phyloP scores from a whole-genome alignment of 805 yeast genomes.

The Metschnikowia koreensis region DNA sequence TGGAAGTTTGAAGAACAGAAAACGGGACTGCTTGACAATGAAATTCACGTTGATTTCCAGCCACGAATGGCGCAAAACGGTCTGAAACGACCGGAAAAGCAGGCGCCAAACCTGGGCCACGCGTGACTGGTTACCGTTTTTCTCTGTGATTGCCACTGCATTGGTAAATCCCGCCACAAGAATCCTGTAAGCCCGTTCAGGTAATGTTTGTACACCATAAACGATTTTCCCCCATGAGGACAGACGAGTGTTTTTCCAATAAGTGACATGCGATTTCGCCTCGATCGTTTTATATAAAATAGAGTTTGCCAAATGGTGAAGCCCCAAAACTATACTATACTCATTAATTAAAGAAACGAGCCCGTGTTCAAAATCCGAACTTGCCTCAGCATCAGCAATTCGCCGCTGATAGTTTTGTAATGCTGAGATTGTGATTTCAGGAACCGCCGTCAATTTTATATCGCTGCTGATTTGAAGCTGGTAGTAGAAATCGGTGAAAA shows the following conservation, averaged over 20 bases:
- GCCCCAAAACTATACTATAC: conserved; percentile 24
- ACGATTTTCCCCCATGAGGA: conserved; percentile 27
- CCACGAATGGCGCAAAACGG: conserved; percentile 1
- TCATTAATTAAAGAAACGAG: conserved; percentile 22
- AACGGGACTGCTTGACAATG: conserved; percentile 13
- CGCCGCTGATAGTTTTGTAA: conserved; percentile 8
- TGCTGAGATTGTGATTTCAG: conserved; percentile 12
- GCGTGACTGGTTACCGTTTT: neutral
- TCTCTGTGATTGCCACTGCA: neutral
- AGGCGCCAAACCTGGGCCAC: neutral
- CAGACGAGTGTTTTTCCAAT: conserved; percentile 32
- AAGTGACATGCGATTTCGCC: conserved; percentile 31
- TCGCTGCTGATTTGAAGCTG: conserved; percentile 11
- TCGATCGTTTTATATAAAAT: conserved; percentile 34
- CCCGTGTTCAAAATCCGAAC: conserved; percentile 9
- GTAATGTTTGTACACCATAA: conserved; percentile 37
- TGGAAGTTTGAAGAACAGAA: conserved; percentile 19
- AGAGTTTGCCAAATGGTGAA: conserved; percentile 30
- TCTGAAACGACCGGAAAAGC: conserved; percentile 5
- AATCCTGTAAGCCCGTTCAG: conserved; percentile 19
- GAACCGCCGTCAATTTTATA: conserved; percentile 12
- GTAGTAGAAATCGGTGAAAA: conserved; percentile 20
- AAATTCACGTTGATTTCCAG: conserved; percentile 14
- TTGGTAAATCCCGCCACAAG: conserved; percentile 2
- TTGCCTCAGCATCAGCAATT: neutral